Base-by-base conservation (phyloP, 2,329 filamentous ascomycete genomes). In the Coniochaeta sp. region DNA sequence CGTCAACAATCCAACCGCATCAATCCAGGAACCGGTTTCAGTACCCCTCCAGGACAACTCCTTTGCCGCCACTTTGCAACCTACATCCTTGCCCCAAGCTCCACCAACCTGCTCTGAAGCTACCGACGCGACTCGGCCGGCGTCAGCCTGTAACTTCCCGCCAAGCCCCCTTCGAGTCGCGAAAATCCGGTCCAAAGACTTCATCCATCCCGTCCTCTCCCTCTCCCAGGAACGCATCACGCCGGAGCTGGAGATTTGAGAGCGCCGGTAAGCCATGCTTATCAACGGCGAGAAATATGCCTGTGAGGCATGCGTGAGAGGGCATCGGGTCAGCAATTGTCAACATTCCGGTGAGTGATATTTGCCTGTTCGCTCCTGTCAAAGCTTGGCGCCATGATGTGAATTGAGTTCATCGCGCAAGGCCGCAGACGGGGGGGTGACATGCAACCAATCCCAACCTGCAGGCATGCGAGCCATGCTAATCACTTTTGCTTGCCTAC, bases 241-340 rank as follows among this genome's bases (percentile, higher is more conserved):
- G 36, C 24, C 36, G 38, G 22, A 31, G 56, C 24, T 31, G 17
- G 22, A 31, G 34, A 17, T 8, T 26, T 14, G 12, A 31, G 24
- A 31, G 47, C 28, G 24, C 26, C 38, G 26, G 56, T 7, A 16
- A 31, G 76, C 69, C 63, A 93, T 93, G 90, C 82, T 93, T 74
- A 90, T 93, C 75, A 88, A 96, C 82, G 93, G 93, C 76, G 91
- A 96, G 81, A 98, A 98, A 82, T 98, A 86, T 81, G 93, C 93
- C 77, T 98, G 93, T 82, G 91, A 96, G 80, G 93, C 93, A 79
- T 99, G 95, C 80, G 92, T 99, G 74, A 90, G 95, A 77, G 95
- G 95, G 73, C 95, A 99, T 81, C 91, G 95, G 74, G 95, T 99
- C 73, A 98, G 93, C 88, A 96, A 95, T 74, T 99, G 95, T 82